Percentiles rank a stretch among this genome's conserved stretches.
Conservation (phyloP, 2,329 filamentous ascomycete genomes). For the Lachnellula occidentalis region DNA sequence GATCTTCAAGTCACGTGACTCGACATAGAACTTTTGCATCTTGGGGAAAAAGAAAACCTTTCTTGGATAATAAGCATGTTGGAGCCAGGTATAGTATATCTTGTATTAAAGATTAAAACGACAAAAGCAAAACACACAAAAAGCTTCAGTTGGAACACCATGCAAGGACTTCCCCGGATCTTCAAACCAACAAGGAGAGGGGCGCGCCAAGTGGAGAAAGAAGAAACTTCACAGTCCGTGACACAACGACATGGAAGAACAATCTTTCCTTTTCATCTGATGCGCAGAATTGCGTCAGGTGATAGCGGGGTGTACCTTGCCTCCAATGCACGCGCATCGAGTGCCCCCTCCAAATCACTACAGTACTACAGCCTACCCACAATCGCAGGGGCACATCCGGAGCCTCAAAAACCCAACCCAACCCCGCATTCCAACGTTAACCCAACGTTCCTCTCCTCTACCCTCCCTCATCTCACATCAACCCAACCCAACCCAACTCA, state of each 20-base stretch:
- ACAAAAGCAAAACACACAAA: too few relatives aligned
- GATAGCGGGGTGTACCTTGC: background rate
- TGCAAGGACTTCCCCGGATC: background rate
- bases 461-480: background rate
- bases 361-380: background rate
- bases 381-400: background rate
- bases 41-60: too few relatives aligned
- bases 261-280: background rate
- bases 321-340: background rate
- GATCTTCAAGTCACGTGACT: too few relatives aligned
- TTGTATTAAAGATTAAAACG: too few relatives aligned
- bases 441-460: background rate
- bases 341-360: background rate
- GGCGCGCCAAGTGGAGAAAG: background rate
- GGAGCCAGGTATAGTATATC: too few relatives aligned
- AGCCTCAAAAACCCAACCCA: background rate
- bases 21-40: too few relatives aligned
- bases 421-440: background rate
- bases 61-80: too few relatives aligned
- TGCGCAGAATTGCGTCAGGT: too few relatives aligned
- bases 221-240: background rate
- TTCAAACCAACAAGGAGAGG: background rate
- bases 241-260: background rate
- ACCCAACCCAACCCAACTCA: background rate
- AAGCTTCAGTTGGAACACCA: too few relatives aligned